Evolutionary conservation across 2,329 filamentous ascomycete species (phyloP).

Genomic region (Whalleya microplaca): DNA sequence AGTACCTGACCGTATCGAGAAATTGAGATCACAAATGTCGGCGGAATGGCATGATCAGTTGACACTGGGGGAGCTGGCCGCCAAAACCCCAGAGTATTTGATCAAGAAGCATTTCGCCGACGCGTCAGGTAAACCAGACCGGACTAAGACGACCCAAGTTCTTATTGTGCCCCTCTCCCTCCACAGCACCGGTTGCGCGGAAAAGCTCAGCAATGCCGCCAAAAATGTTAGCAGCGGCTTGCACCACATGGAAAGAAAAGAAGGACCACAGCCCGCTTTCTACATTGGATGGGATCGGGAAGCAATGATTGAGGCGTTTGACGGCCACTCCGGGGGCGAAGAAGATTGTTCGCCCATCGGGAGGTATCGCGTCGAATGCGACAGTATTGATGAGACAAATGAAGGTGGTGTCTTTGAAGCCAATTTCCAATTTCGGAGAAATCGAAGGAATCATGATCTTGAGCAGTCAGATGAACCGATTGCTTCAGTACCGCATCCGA

Average conservation of each 20-base stretch:
- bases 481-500: slow-evolving; percentile 31
- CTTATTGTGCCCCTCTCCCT: slow-evolving; percentile 14
- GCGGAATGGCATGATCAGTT: slow-evolving; percentile 19
- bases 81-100: slow-evolving; percentile 2
- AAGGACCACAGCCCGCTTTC: not conserved
- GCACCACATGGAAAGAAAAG: slow-evolving; percentile 1
- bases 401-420: slow-evolving; percentile 33
- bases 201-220: slow-evolving; percentile 2
- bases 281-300: slow-evolving; percentile 19
- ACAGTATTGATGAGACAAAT: too few species aligned
- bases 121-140: slow-evolving; percentile 13
- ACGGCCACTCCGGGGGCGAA: too few species aligned
- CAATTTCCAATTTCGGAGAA: slow-evolving; percentile 36
- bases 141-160: slow-evolving; percentile 15
- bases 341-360: slow-evolving; percentile 26
- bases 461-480: slow-evolving; percentile 26
- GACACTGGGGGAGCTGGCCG: slow-evolving; percentile 10
- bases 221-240: slow-evolving; percentile 11
- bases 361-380: slow-evolving; percentile 34
- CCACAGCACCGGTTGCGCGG: not conserved
- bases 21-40: slow-evolving; percentile 15
- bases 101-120: slow-evolving; percentile 23
- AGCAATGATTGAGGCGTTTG: slow-evolving; percentile 1
- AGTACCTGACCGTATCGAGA: slow-evolving; percentile 18
- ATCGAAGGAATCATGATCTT: slow-evolving; percentile 37